Base-by-base conservation (phyloP, 73 alveolate species). In the Durusdinium trenchii region DNA sequence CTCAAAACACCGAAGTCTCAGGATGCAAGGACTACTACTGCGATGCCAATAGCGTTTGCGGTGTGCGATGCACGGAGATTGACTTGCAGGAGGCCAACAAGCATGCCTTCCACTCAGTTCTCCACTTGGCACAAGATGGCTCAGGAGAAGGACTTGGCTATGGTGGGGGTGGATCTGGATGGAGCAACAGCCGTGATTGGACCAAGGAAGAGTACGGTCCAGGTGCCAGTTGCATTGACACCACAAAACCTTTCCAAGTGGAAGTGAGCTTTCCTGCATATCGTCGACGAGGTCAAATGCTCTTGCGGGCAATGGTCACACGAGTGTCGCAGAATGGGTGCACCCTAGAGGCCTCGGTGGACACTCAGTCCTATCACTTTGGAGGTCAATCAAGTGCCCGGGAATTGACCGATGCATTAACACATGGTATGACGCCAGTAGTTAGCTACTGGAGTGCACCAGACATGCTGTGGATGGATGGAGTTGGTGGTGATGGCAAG, bases 401-500 rank as follows among this genome's bases (percentile, higher is more conserved):
- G 3, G 98, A 91, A 89, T 54, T 91, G 45, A 91, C 98, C 54
- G 42, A 35, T 18, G 98, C 98, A 73, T 45, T 91, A 26, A 76
- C 46, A 23, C 43, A 35, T 4, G 98, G 98, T 3, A 91, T 91
- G 98, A 91, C 98, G 45, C 98, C 98, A 23, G 71, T 91, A 36
- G 89, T 91, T 38, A 91, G 98, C 78, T 91, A 91, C 75, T 91
- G 98, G 98, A 69, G 78, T 0, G 78, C 79, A 36, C 90, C 84
- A 23, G 48, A 91, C 76, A 67, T 91, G 98, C 98, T 46, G 90
- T 91, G 98, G 98, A 91, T 91, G 98, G 90, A 91, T 48, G 98
- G 98, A 76, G 18, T 23, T 30, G 98, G 98, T 45, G 98, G 90
- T 6, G 98, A 91, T 71, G 75, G 64, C 9, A 38, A 69, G 89